A percentile compares a stretch with the other conserved stretches of the same genome.
Evolutionary conservation across 495 filamentous ascomycete species (phyloP).

Genomic region (Cudoniella acicularis): DNA sequence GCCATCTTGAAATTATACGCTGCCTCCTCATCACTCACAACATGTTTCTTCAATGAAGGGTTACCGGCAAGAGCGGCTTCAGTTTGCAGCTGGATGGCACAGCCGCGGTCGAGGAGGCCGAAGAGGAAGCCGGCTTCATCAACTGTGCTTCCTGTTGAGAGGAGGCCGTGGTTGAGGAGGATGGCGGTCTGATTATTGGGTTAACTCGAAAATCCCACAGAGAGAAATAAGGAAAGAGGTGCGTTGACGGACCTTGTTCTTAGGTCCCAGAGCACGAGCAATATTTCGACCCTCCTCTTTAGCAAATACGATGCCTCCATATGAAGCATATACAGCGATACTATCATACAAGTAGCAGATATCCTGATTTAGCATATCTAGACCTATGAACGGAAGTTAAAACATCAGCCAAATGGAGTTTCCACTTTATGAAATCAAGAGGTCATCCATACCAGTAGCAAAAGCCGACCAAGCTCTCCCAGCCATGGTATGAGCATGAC

Average conservation of each 20-base stretch:
- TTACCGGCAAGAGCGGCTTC: slow-evolving; percentile 44
- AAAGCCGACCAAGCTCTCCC: slow-evolving; percentile 53
- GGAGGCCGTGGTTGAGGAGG: slow-evolving; percentile 52
- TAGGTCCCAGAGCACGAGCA: slow-evolving; percentile 40
- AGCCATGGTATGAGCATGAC: slow-evolving; percentile 50
- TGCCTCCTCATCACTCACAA: slow-evolving; percentile 49
- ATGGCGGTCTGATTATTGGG: slow-evolving; percentile 31
- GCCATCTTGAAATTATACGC: slow-evolving; percentile 50
- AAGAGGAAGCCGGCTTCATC: slow-evolving; percentile 56
- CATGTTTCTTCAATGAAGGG: slow-evolving; percentile 31
- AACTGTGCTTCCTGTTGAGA: slow-evolving; percentile 49
- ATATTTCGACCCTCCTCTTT: slow-evolving; percentile 48
- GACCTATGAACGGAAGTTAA: too few relatives aligned
- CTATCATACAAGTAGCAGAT: slow-evolving; percentile 48
- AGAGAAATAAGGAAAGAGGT: background rate
- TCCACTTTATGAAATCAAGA: too few relatives aligned
- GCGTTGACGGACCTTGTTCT: slow-evolving; percentile 33
- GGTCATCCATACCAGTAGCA: too few relatives aligned
- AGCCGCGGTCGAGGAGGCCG: slow-evolving; percentile 45
- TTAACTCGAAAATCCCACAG: too few relatives aligned
- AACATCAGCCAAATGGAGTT: too few relatives aligned
- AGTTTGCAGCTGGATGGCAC: slow-evolving; percentile 45
- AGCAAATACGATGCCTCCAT: slow-evolving; percentile 54
- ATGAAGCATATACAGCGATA: slow-evolving; percentile 48
- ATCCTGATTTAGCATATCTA: slow-evolving; percentile 59